These are phyloP conservation scores for Digitaria exilis DNA, from an alignment of 202 grass and related monocot species.

Conservation along the genomic window DNA sequence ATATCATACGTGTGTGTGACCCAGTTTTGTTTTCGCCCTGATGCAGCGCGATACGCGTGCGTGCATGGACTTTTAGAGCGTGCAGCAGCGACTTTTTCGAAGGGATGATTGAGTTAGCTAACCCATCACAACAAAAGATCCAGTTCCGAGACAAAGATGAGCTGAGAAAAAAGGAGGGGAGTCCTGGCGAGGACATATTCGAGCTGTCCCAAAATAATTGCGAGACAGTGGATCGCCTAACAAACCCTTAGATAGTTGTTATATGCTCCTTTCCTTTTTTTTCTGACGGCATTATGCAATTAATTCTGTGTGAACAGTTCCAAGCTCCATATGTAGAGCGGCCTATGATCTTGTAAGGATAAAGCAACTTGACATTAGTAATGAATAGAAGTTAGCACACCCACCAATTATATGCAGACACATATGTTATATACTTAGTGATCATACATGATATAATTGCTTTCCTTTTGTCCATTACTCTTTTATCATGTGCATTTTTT, in stretches of 20 bases:
- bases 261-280: too few relatives aligned
- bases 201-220: conserved; percentile 44
- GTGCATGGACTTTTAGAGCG: conserved; percentile 2
- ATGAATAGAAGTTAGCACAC: neutral
- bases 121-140: conserved; percentile 8
- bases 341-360: too few relatives aligned
- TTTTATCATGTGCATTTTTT: neutral
- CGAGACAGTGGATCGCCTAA: conserved; percentile 26
- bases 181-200: neutral
- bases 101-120: conserved; percentile 32
- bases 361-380: neutral
- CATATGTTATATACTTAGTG: neutral
- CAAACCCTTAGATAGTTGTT: neutral
- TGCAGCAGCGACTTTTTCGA: conserved; percentile 1
- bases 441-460: neutral
- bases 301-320: too few relatives aligned
- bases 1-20: too few relatives aligned
- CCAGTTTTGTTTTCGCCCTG: neutral
- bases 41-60: neutral
- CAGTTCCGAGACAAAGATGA: conserved; percentile 10
- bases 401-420: neutral
- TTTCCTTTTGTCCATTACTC: neutral
- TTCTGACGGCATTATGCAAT: too few relatives aligned
- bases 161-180: too few relatives aligned
- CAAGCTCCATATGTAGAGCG: neutral